A percentile compares a stretch with the other conserved stretches of the same genome.
Conservation (phyloP, 257 asterid species). For the Solanum arcanum region DNA sequence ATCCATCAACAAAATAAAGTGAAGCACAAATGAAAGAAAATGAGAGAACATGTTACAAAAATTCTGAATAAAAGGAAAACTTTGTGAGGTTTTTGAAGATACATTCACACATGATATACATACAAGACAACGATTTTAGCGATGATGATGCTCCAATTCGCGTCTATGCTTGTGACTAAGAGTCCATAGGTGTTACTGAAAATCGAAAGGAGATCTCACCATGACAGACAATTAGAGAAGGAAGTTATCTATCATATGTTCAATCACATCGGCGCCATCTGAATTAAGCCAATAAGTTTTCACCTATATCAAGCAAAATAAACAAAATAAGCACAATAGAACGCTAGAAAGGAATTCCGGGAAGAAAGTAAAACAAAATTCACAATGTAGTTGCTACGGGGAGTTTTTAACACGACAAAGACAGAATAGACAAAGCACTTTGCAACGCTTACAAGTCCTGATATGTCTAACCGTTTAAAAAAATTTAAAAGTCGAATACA, state of each 20-base stretch:
- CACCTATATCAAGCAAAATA: conserved; percentile 29
- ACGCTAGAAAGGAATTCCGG: not conserved
- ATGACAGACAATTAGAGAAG: conserved; percentile 21
- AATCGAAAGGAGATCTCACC: not conserved
- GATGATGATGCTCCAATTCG: not conserved
- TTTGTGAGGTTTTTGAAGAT: not conserved
- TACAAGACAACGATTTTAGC: not conserved
- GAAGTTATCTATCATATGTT: conserved; percentile 79
- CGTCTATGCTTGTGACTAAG: not conserved
- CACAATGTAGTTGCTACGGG: not conserved
- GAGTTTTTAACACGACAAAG: not conserved
- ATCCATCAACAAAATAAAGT: not conserved
- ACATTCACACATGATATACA: not conserved
- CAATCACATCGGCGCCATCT: conserved; percentile 84
- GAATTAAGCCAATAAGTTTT: conserved; percentile 85
- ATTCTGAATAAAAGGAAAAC: not conserved
- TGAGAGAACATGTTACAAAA: not conserved
- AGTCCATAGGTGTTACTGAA: not conserved
- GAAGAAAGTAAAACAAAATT: not conserved
- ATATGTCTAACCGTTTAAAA: not conserved
- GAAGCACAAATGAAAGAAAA: not conserved
- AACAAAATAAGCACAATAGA: not conserved
- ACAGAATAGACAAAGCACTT: not conserved
- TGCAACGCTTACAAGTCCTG: not conserved
- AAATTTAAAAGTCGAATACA: not conserved